A percentile compares a stretch with the other conserved stretches of the same genome.
phyloP scores from a whole-genome alignment of 345 rosid genomes.

The Aquilaria malaccensis region DNA sequence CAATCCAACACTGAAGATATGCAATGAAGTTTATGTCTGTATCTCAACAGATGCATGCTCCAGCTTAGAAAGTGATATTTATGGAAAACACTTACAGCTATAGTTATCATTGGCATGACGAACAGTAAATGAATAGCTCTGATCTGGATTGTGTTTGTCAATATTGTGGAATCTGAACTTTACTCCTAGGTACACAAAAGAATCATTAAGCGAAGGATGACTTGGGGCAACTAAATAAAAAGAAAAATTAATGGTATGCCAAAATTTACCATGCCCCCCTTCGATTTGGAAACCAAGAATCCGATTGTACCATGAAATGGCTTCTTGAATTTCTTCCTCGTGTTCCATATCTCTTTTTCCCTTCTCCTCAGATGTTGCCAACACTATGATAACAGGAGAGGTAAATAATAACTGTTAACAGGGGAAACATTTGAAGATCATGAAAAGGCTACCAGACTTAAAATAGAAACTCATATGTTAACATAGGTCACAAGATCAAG shows the following conservation, averaged over 20 bases:
- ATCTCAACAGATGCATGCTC: conserved; percentile 4
- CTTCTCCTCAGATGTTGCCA: conserved; percentile 38
- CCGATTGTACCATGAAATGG: conserved; percentile 73
- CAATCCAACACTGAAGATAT: conserved; percentile 69
- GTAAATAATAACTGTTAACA: conserved; percentile 6
- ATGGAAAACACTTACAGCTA: conserved; percentile 39
- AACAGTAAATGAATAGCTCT: conserved; percentile 51
- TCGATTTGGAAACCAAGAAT: conserved; percentile 75
- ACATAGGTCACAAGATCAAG: neutral
- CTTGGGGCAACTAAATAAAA: neutral
- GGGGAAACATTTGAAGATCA: neutral
- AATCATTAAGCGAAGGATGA: conserved; percentile 11
- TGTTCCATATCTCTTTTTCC: conserved; percentile 30
- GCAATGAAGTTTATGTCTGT: conserved; percentile 10
- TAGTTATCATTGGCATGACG: conserved; percentile 65
- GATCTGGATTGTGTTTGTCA: conserved; percentile 35
- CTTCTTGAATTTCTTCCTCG: conserved; percentile 49
- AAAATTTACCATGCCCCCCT: conserved; percentile 70
- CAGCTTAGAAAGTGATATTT: conserved; percentile 2
- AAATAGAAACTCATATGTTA: neutral
- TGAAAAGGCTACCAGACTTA: conserved; percentile 7
- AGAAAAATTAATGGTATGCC: conserved; percentile 8
- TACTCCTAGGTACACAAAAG: conserved; percentile 47
- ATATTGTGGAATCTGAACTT: conserved; percentile 68
- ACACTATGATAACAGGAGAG: conserved; percentile 24